Percentiles rank a stretch among this genome's conserved stretches.
phyloP scores from a whole-genome alignment of 1,284 basidiomycete species.

The Apiotrichum gracile region DNA sequence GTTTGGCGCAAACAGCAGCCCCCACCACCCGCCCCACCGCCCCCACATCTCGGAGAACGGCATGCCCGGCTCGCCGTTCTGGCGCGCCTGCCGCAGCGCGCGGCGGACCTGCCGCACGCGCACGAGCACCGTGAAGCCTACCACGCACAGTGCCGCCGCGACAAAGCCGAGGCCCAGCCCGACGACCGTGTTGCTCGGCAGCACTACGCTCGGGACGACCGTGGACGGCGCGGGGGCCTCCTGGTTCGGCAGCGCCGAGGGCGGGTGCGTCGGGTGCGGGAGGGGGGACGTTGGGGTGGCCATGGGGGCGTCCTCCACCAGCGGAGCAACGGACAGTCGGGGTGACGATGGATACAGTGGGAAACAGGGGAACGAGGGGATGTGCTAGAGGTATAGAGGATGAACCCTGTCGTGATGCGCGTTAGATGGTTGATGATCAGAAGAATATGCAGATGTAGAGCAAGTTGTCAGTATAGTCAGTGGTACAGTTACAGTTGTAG shows the following conservation, averaged over 20 bases:
- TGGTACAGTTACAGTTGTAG: too few relatives aligned
- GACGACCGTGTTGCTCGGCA: slow-evolving; percentile 16
- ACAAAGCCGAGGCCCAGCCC: slow-evolving; percentile 26
- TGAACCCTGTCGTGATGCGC: too few relatives aligned
- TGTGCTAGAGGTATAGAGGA: too few relatives aligned
- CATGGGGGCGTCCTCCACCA: too few relatives aligned
- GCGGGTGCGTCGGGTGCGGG: background rate
- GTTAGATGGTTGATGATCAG: too few relatives aligned
- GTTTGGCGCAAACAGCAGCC: slow-evolving; percentile 6
- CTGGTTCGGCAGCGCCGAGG: background rate
- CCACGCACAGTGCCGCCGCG: slow-evolving; percentile 12
- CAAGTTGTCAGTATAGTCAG: too few relatives aligned
- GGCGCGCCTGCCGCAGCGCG: background rate
- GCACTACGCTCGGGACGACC: background rate
- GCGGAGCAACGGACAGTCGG: too few relatives aligned
- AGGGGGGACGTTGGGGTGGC: too few relatives aligned
- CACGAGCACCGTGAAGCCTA: slow-evolving; percentile 6
- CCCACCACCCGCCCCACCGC: slow-evolving; percentile 18
- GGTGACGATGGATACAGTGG: too few relatives aligned
- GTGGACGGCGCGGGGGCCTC: background rate
- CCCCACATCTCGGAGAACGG: slow-evolving; percentile 18
- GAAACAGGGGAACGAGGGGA: too few relatives aligned
- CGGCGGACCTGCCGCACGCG: slow-evolving; percentile 7
- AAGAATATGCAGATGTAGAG: too few relatives aligned
- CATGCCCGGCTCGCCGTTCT: background rate